Percentiles rank a stretch among this genome's conserved stretches.
Conservation (phyloP, 129 eudicot species). For the Heracleum sosnowskyi region DNA sequence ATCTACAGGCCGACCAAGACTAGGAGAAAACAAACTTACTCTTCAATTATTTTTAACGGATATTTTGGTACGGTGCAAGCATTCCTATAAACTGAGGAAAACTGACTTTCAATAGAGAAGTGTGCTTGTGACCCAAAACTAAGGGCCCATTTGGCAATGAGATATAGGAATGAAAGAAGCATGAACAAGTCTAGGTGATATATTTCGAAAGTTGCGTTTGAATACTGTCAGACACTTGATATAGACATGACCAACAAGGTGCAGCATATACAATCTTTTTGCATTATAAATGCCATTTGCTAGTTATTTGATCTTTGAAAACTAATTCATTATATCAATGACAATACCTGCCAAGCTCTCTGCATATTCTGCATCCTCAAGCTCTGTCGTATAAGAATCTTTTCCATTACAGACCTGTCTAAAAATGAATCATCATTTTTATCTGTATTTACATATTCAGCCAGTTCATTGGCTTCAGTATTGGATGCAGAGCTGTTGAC, state of each 20-base stretch:
- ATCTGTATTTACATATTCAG: slow-evolving; percentile 34
- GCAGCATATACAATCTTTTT: not conserved
- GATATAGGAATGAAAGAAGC: not conserved
- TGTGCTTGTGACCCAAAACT: not conserved
- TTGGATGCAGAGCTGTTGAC: slow-evolving; percentile 17
- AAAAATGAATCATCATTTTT: slow-evolving; percentile 49
- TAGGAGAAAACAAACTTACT: not conserved
- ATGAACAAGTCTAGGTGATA: not conserved
- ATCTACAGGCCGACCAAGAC: not conserved
- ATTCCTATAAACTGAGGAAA: not conserved
- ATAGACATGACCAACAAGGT: not conserved
- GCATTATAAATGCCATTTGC: not conserved
- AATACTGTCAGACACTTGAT: not conserved
- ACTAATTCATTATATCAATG: not conserved
- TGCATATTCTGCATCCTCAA: slow-evolving; percentile 94
- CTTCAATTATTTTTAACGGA: not conserved
- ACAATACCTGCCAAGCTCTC: slow-evolving; percentile 87
- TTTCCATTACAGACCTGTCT: slow-evolving; percentile 92
- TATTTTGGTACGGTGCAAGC: not conserved
- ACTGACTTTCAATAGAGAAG: not conserved
- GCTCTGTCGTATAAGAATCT: slow-evolving; percentile 85
- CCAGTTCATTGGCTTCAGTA: slow-evolving; percentile 21
- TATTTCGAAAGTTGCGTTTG: not conserved
- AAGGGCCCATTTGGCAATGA: not conserved
- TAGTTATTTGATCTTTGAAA: not conserved